Base-by-base conservation (phyloP, 164 flowering plant genomes). In the Santalum album region DNA sequence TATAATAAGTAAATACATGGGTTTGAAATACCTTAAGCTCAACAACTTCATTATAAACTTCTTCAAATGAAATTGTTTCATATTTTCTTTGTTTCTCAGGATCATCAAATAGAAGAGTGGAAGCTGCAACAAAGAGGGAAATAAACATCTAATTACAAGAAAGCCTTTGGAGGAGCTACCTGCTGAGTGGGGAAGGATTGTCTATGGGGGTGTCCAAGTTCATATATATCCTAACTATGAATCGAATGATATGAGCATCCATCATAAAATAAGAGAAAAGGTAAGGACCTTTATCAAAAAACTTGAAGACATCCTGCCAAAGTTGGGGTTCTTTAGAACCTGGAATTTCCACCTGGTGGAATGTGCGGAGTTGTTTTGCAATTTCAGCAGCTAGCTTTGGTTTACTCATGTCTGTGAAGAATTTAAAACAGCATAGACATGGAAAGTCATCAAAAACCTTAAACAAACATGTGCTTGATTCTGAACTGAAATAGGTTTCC, bases 1-100 rank as follows among this genome's bases (percentile, higher is more conserved):
- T n/a, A n/a, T n/a, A n/a, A n/a, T n/a, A n/a, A n/a, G n/a, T n/a
- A n/a, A n/a, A n/a, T n/a, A n/a, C n/a, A n/a, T n/a, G n/a, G n/a
- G n/a, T n/a, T n/a, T n/a, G n/a, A n/a, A n/a, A n/a, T 65, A 91
- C 98, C 98, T 85, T 86, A 51, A 89, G 84, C 65, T 75, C 78
- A 57, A 48, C 48, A 64, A 89, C 21, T 60, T 78, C 95, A 42
- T 70, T 68, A 17, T 58, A 65, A 58, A 92, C 66, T 69, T 87
- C 88, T 25, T 66, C 50, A 65, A 89, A 92, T 32, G 90, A 83
- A 63, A 92, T 77, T 21, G 67, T 70, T 55, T 78, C 72, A 67
- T 87, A 92, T 54, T 65, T 76, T 51, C 43, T 69, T 64, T 82
- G 87, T 71, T 85, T 89, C 68, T 76, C 86, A 59, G 24, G 55